Evolutionary conservation across 2,329 filamentous ascomycete species (phyloP).

Genomic region (Paecilomyces dactylethromorphus): DNA sequence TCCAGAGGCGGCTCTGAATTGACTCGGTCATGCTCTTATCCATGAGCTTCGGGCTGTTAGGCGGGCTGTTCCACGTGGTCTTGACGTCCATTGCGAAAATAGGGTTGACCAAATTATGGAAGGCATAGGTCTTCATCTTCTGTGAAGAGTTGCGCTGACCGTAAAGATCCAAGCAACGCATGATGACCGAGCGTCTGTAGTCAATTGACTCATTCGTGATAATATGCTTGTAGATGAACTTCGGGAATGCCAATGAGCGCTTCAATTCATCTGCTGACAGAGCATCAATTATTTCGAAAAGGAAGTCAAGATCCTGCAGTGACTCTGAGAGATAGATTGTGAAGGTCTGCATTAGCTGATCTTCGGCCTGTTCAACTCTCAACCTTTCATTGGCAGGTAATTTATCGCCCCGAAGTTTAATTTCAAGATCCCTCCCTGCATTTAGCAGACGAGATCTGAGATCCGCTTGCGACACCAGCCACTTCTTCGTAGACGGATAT

Average conservation of each 20-base stretch:
- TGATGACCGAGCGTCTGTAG: slow-evolving; percentile 74
- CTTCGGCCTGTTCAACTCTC: slow-evolving; percentile 79
- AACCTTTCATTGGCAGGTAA: slow-evolving; percentile 69
- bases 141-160: slow-evolving; percentile 71
- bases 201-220: slow-evolving; percentile 79
- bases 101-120: slow-evolving; percentile 89
- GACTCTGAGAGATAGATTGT: slow-evolving; percentile 71
- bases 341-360: slow-evolving; percentile 80
- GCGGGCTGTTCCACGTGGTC: slow-evolving; percentile 61
- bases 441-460: slow-evolving; percentile 54
- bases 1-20: slow-evolving; percentile 91
- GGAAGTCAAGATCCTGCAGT: slow-evolving; percentile 69
- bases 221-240: slow-evolving; percentile 78
- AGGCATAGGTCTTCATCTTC: slow-evolving; percentile 85
- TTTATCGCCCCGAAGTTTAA: slow-evolving; percentile 61
- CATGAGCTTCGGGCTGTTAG: slow-evolving; percentile 64
- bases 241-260: slow-evolving; percentile 64
- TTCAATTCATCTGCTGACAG: slow-evolving; percentile 80
- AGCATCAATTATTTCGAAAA: slow-evolving; percentile 78
- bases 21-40: slow-evolving; percentile 82
- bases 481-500: slow-evolving; percentile 57
- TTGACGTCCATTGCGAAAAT: slow-evolving; percentile 96
- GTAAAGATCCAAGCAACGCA: slow-evolving; percentile 84
- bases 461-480: slow-evolving; percentile 54
- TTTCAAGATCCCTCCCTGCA: slow-evolving; percentile 72